Conservation (phyloP, 75 land plant species). For the Cryptomeria japonica region DNA sequence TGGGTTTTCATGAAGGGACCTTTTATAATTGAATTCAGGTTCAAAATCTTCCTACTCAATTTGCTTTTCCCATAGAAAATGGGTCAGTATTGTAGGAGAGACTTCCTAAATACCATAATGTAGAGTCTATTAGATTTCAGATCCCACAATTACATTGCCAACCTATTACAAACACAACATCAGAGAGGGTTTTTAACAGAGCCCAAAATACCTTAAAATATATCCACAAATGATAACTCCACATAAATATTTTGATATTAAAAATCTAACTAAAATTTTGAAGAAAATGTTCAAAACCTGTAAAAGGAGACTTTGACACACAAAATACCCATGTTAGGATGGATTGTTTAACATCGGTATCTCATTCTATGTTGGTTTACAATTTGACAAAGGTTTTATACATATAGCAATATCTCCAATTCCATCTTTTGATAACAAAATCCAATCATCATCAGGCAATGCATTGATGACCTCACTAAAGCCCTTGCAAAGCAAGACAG, state of each 20-base stretch:
- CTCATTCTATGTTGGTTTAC: conserved; percentile 16
- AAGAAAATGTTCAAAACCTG: conserved; percentile 24
- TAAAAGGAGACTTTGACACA: conserved; percentile 49
- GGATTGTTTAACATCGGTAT: conserved; percentile 19
- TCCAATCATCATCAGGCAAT: conserved; percentile 49
- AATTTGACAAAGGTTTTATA: conserved; percentile 33
- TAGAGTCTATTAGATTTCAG: not conserved
- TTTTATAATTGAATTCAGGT: conserved; percentile 26
- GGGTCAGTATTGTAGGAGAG: conserved; percentile 43
- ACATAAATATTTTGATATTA: not conserved
- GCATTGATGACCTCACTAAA: conserved; percentile 42
- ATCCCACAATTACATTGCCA: not conserved
- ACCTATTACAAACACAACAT: not conserved
- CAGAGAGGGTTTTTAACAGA: not conserved
- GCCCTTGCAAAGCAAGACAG: conserved; percentile 39
- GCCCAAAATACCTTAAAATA: not conserved
- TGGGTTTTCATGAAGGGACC: conserved; percentile 20
- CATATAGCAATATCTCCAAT: conserved; percentile 40
- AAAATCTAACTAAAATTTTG: not conserved
- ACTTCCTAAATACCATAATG: conserved; percentile 37
- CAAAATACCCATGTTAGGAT: conserved; percentile 35
- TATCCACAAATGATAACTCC: not conserved
- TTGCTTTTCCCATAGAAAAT: conserved; percentile 48
- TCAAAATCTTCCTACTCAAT: conserved; percentile 50
- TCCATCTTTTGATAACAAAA: conserved; percentile 31